phyloP scores from a whole-genome alignment of 768 basidiomycete genomes.

The Rhodotorula kratochvilovae region DNA sequence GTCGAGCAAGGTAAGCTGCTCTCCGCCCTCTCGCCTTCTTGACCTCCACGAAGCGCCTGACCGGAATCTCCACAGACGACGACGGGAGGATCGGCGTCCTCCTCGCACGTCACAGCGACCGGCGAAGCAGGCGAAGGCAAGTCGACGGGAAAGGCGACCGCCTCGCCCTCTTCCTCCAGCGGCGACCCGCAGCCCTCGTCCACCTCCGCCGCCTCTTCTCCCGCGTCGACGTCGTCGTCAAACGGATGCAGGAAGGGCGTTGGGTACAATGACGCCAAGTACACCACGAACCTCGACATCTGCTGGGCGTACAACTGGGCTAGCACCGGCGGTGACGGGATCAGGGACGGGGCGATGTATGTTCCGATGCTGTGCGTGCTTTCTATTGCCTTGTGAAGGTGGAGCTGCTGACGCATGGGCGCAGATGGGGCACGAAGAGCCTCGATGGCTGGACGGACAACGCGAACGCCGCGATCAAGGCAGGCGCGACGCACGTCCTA shows the following conservation, averaged over 20 bases:
- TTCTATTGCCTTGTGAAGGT: background rate
- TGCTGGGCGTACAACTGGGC: conserved; percentile 23
- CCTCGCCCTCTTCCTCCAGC: background rate
- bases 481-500: conserved; percentile 20
- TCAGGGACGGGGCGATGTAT: conserved; percentile 17
- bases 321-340: background rate
- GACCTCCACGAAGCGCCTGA: too few relatives aligned
- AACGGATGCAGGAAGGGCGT: conserved; percentile 13
- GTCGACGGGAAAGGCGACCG: too few relatives aligned
- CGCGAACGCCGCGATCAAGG: background rate
- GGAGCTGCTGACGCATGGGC: too few relatives aligned
- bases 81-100: too few relatives aligned
- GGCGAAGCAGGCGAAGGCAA: too few relatives aligned
- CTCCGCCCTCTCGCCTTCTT: too few relatives aligned
- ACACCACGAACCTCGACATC: background rate
- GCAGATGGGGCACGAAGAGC: conserved; percentile 20
- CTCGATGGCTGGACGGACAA: conserved; percentile 9
- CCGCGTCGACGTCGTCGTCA: background rate
- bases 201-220: background rate
- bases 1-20: too few relatives aligned
- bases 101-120: too few relatives aligned
- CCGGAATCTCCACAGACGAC: too few relatives aligned
- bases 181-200: background rate
- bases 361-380: conserved; percentile 22
- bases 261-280: conserved; percentile 15